Conservation (phyloP, 2,329 filamentous ascomycete genomes). For the Colletotrichum navitas region DNA sequence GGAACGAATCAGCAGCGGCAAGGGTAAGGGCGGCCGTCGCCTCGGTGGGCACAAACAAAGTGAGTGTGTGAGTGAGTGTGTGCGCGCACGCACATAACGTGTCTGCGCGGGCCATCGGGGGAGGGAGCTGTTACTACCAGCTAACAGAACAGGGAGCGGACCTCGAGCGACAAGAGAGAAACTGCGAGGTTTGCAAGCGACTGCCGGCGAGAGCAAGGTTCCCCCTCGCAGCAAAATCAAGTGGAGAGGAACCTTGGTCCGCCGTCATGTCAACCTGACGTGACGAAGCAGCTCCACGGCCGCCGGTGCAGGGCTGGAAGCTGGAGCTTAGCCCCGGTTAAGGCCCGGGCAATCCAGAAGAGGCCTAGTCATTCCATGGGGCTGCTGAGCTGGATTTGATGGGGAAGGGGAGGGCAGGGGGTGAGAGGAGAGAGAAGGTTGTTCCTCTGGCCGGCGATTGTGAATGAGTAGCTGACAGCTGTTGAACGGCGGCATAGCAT, state of each 20-base stretch:
- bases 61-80: background rate
- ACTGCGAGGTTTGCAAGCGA: slow-evolving; percentile 22
- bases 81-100: background rate
- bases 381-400: slow-evolving; percentile 1
- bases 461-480: background rate
- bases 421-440: background rate
- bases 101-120: slow-evolving; percentile 4
- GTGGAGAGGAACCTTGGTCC: slow-evolving; percentile 28
- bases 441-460: background rate
- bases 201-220: slow-evolving; percentile 25
- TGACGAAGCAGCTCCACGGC: slow-evolving; percentile 35
- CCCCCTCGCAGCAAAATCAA: slow-evolving; percentile 23
- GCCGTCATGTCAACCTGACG: slow-evolving; percentile 39
- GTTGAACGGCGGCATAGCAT: background rate
- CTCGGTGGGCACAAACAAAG: background rate
- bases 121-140: background rate
- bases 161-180: slow-evolving; percentile 25
- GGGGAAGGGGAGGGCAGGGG: background rate
- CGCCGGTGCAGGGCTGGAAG: slow-evolving; percentile 26
- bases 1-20: slow-evolving; percentile 38
- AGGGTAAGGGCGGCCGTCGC: slow-evolving; percentile 34
- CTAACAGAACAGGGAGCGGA: slow-evolving; percentile 22
- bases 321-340: slow-evolving; percentile 31
- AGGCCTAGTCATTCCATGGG: background rate
- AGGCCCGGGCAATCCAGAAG: slow-evolving; percentile 31